Base-by-base conservation (phyloP, 2,329 filamentous ascomycete species). In the Talaromyces sp. region DNA sequence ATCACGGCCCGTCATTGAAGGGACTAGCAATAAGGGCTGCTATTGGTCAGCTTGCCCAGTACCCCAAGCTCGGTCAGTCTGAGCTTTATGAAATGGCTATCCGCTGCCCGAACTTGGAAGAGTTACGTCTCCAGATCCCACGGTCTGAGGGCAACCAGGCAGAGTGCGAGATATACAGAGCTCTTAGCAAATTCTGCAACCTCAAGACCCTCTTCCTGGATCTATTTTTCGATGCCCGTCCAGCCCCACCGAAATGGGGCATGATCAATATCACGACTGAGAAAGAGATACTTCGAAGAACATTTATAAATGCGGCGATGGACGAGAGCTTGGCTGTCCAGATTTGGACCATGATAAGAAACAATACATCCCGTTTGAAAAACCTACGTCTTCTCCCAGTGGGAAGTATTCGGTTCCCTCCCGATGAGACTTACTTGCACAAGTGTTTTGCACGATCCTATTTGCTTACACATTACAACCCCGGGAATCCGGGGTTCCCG, bases 111-210 rank as follows among this genome's bases (percentile, higher is more conserved):
- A 39, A 51, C 30, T 41, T 59, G 16, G 29, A 55, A 49, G 49
- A 57, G 30, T 27, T 57, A 5, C 51, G 49, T 20, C 35, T 55
- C 47, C 51, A 36, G 4, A 42, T 53, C 11, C 50, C 39, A 48
- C 29, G 57, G 40, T 54, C 50, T 4, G 35, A 47, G 35, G 52
- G 52, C 19, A 36, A n/a, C 36, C 30, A 46, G 37, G 35, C 19
- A 51, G 52, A 58, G 42, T 60, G 55, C 20, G 40, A 58, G 11
- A 19, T 58, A 11, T 60, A 57, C 49, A 45, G 51, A 44, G 52
- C 55, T 13, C 10, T 57, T 2, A 49, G 55, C 5, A 39, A n/a
- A 16, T 52, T 60, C 29, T 19, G 32, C 14, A 48, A 36, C 16
- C 54, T 60, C 20, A 13, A 51, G 16, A 57, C 24, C 14, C 51